Evolutionary conservation across 768 basidiomycete genomes (phyloP), one percentile per base, ranked within the genome.

Genomic region (Megacollybia marginata): DNA sequence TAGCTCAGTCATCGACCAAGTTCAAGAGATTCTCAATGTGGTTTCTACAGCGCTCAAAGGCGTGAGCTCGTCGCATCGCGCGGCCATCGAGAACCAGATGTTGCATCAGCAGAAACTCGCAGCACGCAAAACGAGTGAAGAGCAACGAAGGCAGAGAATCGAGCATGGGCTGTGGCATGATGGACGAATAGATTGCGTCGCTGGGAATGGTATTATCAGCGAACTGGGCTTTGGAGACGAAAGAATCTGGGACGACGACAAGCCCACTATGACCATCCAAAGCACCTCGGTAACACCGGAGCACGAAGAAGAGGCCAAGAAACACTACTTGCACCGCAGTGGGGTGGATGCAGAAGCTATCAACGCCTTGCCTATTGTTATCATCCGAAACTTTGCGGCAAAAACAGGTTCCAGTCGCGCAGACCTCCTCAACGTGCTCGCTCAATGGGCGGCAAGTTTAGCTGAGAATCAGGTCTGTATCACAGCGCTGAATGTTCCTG

Each of bases 171-270:
- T 70, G 23, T 93, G 84, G 82, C 91, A 93, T 56, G 94, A 97
- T 60, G 88, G 86, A 9, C 73, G 94, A 46, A 52, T 96, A 33
- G 94, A 95, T 60, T 83, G 81, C 51, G 67, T 94, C 32, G 83
- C 89, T 2, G 93, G 92, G 1, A 92, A 85, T 52, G 93, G 94
- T 2, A 62, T 88, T 44, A 92, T 96, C 69, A 76, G 79, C 46
- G 92, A 94, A 62, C 74, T 96, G 1, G 93, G 92, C 2, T 60
- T 88, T 2, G 92, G 92, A 0, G 80, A 91, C 48, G 92, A 94
- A 63, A 57, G 57, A 3, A 74, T 83, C 54, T 57, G 56, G 9
- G 61, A 62, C 8, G 52, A 51, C 18, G 56, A 28, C 67, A 50
- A 58, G 40, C 16, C 49, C 35, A 44, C 31, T 28, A 38, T 38